These are phyloP conservation scores for Favolaschia claudopus DNA, from an alignment of 768 basidiomycete species.

Conservation along the genomic window DNA sequence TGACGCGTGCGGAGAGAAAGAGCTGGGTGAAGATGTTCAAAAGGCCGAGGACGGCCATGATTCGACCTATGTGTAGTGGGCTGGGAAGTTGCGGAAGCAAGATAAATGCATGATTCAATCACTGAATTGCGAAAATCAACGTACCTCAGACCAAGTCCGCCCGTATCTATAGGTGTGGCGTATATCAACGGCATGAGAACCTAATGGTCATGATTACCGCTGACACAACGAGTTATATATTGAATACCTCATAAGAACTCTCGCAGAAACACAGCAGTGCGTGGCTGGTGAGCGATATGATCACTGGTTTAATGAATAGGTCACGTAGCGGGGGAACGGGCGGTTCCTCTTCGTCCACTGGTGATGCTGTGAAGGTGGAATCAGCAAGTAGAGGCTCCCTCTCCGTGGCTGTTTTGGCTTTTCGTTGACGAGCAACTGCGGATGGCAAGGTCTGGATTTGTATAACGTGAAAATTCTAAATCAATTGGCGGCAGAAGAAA, in stretches of 20 bases:
- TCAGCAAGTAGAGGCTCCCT: slow-evolving; percentile 6
- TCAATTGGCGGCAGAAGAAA: no score
- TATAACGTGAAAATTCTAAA: not conserved
- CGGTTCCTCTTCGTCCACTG: not conserved
- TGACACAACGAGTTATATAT: not conserved
- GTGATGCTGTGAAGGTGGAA: not conserved
- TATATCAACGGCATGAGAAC: slow-evolving; percentile 28
- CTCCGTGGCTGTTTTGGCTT: slow-evolving; percentile 24
- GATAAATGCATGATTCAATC: not conserved
- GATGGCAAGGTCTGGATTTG: slow-evolving; percentile 16
- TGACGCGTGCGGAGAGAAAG: slow-evolving; percentile 4
- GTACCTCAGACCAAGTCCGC: slow-evolving; percentile 56
- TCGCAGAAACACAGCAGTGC: slow-evolving; percentile 17
- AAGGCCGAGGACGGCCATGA: slow-evolving; percentile 53
- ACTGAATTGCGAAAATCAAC: no score
- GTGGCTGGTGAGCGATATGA: slow-evolving; percentile 12
- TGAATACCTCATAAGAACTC: slow-evolving; percentile 14
- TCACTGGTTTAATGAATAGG: slow-evolving; percentile 13
- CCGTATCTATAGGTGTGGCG: slow-evolving; percentile 55
- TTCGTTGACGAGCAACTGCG: slow-evolving; percentile 5
- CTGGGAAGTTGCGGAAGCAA: not conserved
- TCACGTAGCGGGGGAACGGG: slow-evolving; percentile 13
- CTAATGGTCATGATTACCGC: not conserved
- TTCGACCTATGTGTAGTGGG: slow-evolving; percentile 56
- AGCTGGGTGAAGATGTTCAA: slow-evolving; percentile 53